Conservation (phyloP, 257 asterid species). For the Solanum virginianum region DNA sequence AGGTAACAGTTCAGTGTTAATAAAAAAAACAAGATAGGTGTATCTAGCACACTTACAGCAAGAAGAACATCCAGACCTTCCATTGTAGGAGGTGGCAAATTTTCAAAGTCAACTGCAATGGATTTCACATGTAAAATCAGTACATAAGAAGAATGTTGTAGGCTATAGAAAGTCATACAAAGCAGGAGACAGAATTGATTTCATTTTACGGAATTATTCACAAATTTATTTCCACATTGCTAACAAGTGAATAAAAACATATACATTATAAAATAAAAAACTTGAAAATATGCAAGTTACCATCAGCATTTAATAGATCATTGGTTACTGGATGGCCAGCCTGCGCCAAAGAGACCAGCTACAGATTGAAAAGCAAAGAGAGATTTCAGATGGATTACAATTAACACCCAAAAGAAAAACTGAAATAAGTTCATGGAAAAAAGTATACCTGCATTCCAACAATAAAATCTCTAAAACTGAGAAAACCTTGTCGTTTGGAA, state of each 20-base stretch:
- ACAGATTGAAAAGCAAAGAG: constrained; percentile 5
- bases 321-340: constrained; percentile 53
- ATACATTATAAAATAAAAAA: not conserved
- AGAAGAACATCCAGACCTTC: constrained; percentile 74
- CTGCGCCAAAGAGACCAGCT: constrained; percentile 84
- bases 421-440: not conserved
- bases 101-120: constrained; percentile 66
- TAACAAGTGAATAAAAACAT: not conserved
- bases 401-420: not conserved
- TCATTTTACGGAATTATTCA: not conserved
- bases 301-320: constrained; percentile 46
- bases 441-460: constrained; percentile 76
- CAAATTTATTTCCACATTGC: not conserved
- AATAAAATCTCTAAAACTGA: constrained; percentile 76
- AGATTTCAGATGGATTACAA: constrained; percentile 1
- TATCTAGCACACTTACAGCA: constrained; percentile 40
- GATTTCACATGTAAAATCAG: not conserved
- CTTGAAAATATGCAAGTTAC: constrained; percentile 18
- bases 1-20: not conserved
- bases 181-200: not conserved
- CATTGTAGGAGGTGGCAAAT: constrained; percentile 68
- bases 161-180: not conserved
- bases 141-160: not conserved
- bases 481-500: constrained; percentile 88
- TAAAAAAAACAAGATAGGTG: not conserved